phyloP scores from a whole-genome alignment of 2,329 filamentous ascomycete species.

The Ilyonectria robusta region DNA sequence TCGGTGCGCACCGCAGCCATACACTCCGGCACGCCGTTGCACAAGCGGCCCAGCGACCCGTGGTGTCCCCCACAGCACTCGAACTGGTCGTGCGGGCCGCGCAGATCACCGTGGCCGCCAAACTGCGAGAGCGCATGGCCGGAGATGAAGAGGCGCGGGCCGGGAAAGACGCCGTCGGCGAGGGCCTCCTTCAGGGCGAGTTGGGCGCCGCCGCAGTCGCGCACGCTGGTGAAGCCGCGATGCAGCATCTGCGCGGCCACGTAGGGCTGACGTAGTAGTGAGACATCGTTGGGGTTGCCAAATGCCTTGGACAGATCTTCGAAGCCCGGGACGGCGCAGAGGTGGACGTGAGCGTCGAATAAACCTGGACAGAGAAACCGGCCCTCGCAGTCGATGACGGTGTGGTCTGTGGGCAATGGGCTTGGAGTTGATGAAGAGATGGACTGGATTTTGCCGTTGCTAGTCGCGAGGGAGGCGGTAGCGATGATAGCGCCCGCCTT shows the following conservation, averaged over 20 bases:
- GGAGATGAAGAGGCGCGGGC: constrained; percentile 69
- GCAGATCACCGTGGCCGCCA: constrained; percentile 69
- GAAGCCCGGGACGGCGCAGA: constrained; percentile 49
- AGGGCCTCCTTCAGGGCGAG: constrained; percentile 69
- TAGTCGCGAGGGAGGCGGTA: constrained; percentile 52
- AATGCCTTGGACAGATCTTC: constrained; percentile 45
- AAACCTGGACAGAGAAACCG: constrained; percentile 50
- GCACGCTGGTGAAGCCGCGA: constrained; percentile 70
- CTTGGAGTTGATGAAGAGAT: constrained; percentile 34
- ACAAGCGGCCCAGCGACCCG: constrained; percentile 57
- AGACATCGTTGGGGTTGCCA: constrained; percentile 52
- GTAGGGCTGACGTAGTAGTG: constrained; percentile 61
- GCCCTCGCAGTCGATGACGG: constrained; percentile 41
- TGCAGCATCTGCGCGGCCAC: constrained; percentile 64
- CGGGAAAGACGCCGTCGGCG: constrained; percentile 65
- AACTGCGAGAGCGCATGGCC: constrained; percentile 69
- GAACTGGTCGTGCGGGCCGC: constrained; percentile 54
- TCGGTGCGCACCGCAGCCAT: constrained; percentile 67
- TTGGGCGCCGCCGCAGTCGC: constrained; percentile 70
- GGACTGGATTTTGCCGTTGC: constrained; percentile 52
- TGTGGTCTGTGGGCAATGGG: constrained; percentile 12
- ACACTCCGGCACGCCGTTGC: constrained; percentile 69
- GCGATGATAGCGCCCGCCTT: constrained; percentile 50
- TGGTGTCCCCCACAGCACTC: constrained; percentile 61
- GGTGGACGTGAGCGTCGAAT: constrained; percentile 52